A percentile compares a stretch with the other conserved stretches of the same genome.
Conservation (phyloP, 768 basidiomycete species). For the Termitomyces sp. region DNA sequence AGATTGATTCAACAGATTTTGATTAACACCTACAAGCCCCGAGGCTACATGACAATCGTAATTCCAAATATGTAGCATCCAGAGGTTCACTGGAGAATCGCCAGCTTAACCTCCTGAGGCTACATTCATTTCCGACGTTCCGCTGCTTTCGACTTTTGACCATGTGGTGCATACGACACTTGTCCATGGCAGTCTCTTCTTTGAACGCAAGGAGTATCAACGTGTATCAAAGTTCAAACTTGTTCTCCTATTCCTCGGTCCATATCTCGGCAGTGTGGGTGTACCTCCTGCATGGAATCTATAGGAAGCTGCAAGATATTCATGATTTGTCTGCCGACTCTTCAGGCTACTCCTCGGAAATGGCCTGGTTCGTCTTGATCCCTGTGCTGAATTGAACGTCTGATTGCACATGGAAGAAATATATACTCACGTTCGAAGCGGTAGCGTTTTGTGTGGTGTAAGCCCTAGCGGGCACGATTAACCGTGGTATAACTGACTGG, state of each 20-base stretch:
- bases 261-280: background rate
- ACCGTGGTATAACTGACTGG: background rate
- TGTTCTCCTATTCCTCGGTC: background rate
- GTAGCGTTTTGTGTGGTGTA: background rate
- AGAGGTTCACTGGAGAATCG: background rate
- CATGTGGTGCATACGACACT: background rate
- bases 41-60: no score
- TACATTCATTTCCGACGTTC: background rate
- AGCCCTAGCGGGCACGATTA: background rate
- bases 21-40: background rate
- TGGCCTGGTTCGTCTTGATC: background rate
- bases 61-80: no score
- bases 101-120: background rate
- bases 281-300: background rate
- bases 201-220: background rate
- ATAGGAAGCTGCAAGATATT: background rate
- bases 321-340: background rate
- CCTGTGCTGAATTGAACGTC: background rate
- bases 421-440: background rate
- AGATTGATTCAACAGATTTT: no score
- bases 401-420: background rate
- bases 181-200: background rate
- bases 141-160: no score
- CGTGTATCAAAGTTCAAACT: background rate
- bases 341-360: background rate